These are phyloP conservation scores for Phalaenopsis equestris DNA, from an alignment of 106 monocot genomes.

Conservation along the genomic window DNA sequence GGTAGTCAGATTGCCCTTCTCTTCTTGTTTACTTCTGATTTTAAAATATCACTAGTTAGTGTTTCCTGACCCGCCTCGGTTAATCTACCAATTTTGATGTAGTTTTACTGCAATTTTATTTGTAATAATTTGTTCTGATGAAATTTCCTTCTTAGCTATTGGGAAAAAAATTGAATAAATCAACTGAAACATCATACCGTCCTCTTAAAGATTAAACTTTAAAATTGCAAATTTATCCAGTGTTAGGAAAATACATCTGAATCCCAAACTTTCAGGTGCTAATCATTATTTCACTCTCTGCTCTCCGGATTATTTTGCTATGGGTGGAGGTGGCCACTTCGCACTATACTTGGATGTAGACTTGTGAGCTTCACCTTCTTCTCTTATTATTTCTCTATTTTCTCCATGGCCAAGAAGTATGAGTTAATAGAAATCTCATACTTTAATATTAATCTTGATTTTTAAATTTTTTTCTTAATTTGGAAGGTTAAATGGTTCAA, in stretches of 20 bases:
- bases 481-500: constrained; percentile 83
- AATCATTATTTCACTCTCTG: constrained; percentile 92
- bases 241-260: neutral
- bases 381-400: neutral
- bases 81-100: neutral
- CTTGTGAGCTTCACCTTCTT: constrained; percentile 46
- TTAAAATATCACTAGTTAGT: neutral
- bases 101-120: neutral
- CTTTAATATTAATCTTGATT: constrained; percentile 9
- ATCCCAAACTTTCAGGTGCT: constrained; percentile 44
- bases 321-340: constrained; percentile 95
- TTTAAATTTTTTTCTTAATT: neutral
- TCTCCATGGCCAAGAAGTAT: no score
- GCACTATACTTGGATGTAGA: constrained; percentile 93
- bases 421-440: no score
- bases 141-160: neutral
- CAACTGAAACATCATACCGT: neutral
- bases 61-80: neutral
- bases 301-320: constrained; percentile 71
- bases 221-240: neutral
- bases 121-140: neutral
- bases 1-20: constrained; percentile 26
- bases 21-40: neutral
- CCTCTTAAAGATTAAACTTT: no score
- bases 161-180: neutral